Percentiles rank a stretch among this genome's conserved stretches.
Conservation (phyloP, 345 rosid genomes). For the Eucalyptus erythrocorys region DNA sequence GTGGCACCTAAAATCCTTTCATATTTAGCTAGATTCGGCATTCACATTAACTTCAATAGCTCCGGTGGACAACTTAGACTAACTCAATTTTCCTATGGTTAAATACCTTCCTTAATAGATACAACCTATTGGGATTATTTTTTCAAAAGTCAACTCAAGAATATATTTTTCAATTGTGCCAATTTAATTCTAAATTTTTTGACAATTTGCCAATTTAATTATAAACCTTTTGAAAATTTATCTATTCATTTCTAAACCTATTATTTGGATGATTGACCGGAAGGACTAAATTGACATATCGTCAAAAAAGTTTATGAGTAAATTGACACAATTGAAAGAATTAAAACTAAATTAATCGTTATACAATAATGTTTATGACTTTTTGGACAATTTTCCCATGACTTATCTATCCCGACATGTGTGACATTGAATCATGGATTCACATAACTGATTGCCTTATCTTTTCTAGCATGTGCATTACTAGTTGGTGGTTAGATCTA, state of each 20-base stretch:
- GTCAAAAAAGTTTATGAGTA: accelerated
- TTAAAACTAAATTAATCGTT: accelerated
- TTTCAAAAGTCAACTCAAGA: background rate
- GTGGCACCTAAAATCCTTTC: background rate
- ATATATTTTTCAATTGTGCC: no score
- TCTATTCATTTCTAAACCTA: no score
- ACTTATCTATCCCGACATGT: background rate
- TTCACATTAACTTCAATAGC: background rate
- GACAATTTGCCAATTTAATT: no score
- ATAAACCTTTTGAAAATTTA: background rate
- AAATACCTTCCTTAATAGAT: background rate
- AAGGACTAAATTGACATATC: accelerated
- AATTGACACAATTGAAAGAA: no score
- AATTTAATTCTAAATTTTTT: accelerated
- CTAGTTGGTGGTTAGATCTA: background rate
- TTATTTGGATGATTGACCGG: background rate
- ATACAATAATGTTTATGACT: accelerated
- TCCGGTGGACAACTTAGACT: background rate
- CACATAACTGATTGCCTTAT: background rate
- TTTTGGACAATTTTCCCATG: no score
- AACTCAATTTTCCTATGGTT: background rate
- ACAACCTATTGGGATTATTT: background rate
- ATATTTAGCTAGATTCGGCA: background rate
- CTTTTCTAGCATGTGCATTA: background rate
- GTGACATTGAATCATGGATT: background rate